These are phyloP conservation scores for Colletotrichum magnum DNA, from an alignment of 2,329 filamentous ascomycete genomes.

Conservation along the genomic window DNA sequence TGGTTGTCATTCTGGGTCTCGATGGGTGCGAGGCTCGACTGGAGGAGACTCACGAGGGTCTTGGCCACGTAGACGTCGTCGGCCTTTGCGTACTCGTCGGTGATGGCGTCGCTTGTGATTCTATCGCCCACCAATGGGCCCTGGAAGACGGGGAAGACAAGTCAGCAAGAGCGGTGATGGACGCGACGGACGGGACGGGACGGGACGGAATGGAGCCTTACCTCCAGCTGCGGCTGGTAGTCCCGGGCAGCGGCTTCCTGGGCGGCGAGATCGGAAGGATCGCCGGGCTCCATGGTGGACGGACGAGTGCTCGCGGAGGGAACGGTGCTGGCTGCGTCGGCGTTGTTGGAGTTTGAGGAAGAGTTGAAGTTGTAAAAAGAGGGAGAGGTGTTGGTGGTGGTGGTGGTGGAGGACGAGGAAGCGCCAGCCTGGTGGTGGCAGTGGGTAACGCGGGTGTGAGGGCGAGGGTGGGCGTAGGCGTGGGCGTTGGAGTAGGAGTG, in stretches of 20 bases:
- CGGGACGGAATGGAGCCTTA: conserved; percentile 49
- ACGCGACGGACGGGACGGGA: not conserved
- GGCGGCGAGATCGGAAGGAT: conserved; percentile 63
- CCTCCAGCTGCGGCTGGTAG: conserved; percentile 71
- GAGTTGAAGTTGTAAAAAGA: conserved; percentile 37
- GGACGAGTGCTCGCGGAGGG: conserved; percentile 54
- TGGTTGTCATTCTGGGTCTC: conserved; percentile 35
- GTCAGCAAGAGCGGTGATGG: not conserved
- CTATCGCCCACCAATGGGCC: conserved; percentile 87
- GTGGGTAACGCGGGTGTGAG: conserved; percentile 8
- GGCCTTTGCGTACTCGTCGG: conserved; percentile 88
- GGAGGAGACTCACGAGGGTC: conserved; percentile 76
- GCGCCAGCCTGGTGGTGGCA: conserved; percentile 19
- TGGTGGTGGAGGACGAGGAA: conserved; percentile 20
- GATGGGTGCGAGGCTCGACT: conserved; percentile 8
- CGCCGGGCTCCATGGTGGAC: conserved; percentile 43
- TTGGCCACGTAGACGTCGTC: conserved; percentile 89
- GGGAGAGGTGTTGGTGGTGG: conserved; percentile 31
- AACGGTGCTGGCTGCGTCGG: conserved; percentile 37
- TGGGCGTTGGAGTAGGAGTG: conserved; percentile 12
- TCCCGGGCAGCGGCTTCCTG: conserved; percentile 73
- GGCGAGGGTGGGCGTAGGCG: conserved; percentile 25
- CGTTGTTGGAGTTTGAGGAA: conserved; percentile 17
- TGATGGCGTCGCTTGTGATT: conserved; percentile 82
- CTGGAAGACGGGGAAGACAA: conserved; percentile 59